These are phyloP conservation scores for Dothistroma pini DNA, from an alignment of 2,329 filamentous ascomycete genomes.

Conservation along the genomic window DNA sequence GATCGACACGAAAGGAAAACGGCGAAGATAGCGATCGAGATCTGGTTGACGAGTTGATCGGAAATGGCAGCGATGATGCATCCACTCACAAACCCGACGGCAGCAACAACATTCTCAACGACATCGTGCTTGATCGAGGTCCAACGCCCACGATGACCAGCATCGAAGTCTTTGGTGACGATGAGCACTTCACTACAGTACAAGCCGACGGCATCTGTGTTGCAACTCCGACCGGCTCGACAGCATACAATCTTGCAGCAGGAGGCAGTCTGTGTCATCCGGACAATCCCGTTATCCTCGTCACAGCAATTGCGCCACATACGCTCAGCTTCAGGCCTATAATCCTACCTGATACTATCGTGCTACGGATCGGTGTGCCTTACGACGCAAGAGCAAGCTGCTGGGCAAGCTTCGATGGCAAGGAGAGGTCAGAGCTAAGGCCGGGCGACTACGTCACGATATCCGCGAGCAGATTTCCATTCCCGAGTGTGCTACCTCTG, in stretches of 20 bases:
- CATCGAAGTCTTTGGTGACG: constrained; percentile 88
- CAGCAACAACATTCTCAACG: constrained; percentile 88
- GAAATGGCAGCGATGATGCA: constrained; percentile 77
- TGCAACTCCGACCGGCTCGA: constrained; percentile 89
- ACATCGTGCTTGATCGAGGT: constrained; percentile 92
- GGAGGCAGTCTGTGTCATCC: constrained; percentile 95
- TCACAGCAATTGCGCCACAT: constrained; percentile 92
- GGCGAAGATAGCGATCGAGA: constrained; percentile 51
- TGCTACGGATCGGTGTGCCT: constrained; percentile 87
- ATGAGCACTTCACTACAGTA: constrained; percentile 91
- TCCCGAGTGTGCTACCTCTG: constrained; percentile 69
- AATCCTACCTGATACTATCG: constrained; percentile 92
- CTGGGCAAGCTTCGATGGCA: constrained; percentile 98
- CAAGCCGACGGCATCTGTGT: constrained; percentile 92
- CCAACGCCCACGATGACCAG: constrained; percentile 93
- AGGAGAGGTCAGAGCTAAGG: constrained; percentile 70
- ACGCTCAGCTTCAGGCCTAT: constrained; percentile 95
- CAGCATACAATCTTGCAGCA: constrained; percentile 91
- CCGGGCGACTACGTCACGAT: constrained; percentile 84
- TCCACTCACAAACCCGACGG: constrained; percentile 81
- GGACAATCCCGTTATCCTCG: constrained; percentile 91
- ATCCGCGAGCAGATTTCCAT: constrained; percentile 74
- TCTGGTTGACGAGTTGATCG: constrained; percentile 84
- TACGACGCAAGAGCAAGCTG: constrained; percentile 84
- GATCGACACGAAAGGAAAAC: constrained; percentile 55